Evolutionary conservation across 1,284 basidiomycete genomes (phyloP).

Genomic region (Trametes pubescens): DNA sequence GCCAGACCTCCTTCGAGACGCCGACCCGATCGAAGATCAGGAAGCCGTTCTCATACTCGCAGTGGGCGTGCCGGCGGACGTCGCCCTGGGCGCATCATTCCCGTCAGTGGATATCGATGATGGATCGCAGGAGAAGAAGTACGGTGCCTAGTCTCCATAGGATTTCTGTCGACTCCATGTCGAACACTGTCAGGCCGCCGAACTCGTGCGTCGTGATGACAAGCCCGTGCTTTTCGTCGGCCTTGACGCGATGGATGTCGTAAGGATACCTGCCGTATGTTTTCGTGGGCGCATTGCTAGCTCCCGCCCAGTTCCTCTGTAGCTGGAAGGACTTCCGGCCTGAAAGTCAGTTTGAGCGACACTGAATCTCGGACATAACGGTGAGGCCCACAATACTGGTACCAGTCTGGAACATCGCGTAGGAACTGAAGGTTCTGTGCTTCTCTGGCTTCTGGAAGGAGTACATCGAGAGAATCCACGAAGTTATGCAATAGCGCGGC

Average conservation of each 20-base stretch:
- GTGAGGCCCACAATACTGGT: conserved; percentile 60
- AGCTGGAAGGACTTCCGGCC: conserved; percentile 56
- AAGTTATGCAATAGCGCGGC: conserved; percentile 60
- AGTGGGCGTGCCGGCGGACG: conserved; percentile 67
- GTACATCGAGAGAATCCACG: conserved; percentile 41
- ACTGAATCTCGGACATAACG: conserved; percentile 4
- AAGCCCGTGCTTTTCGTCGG: conserved; percentile 66
- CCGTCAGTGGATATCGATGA: background rate
- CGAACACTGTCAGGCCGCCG: conserved; percentile 65
- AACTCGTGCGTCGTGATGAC: conserved; percentile 61
- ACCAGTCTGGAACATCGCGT: conserved; percentile 55
- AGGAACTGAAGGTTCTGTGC: conserved; percentile 44
- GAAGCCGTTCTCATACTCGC: conserved; percentile 78
- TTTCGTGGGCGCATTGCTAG: conserved; percentile 49
- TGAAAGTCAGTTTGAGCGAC: conserved; percentile 37
- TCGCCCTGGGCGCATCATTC: conserved; percentile 49
- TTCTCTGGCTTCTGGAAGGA: conserved; percentile 44
- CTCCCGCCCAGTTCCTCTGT: conserved; percentile 64
- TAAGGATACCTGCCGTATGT: conserved; percentile 45
- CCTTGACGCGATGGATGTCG: conserved; percentile 74
- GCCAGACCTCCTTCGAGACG: conserved; percentile 74
- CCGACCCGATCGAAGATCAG: conserved; percentile 70
- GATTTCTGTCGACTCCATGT: conserved; percentile 54
- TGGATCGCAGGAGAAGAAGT: conserved; percentile 4
- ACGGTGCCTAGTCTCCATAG: conserved; percentile 67